Percentiles rank a stretch among this genome's conserved stretches.
These are phyloP conservation scores for Corymbia maculata DNA, from an alignment of 345 rosid species.

Conservation along the genomic window DNA sequence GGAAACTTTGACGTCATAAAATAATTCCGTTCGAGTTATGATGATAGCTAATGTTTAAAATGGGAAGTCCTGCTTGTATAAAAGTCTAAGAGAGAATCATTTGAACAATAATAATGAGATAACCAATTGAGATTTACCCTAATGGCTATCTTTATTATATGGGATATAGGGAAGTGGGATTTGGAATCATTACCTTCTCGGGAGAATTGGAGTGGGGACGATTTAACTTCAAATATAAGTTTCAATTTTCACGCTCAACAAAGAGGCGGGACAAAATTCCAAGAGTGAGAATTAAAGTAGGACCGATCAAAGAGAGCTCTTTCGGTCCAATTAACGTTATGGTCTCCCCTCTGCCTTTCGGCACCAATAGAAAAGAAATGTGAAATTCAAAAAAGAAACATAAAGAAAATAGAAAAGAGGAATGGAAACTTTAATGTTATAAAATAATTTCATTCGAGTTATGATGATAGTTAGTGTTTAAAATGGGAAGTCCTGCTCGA, in stretches of 20 bases:
- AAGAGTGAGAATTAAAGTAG: too few species aligned
- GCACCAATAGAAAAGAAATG: background rate
- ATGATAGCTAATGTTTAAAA: background rate
- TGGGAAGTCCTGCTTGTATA: background rate
- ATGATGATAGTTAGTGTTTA: background rate
- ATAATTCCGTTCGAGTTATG: background rate
- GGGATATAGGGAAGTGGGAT: too few species aligned
- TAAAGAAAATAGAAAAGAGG: background rate
- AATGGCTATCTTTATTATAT: too few species aligned
- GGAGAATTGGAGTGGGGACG: too few species aligned
- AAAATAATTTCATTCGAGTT: background rate
- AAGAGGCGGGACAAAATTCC: too few species aligned
- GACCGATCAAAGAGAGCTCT: too few species aligned
- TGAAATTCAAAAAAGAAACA: background rate
- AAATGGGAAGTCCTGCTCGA: background rate
- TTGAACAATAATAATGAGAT: too few species aligned
- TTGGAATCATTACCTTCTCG: too few species aligned
- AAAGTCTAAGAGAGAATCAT: too few species aligned
- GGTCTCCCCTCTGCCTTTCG: background rate
- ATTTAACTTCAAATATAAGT: too few species aligned
- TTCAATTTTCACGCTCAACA: too few species aligned
- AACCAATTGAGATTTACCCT: too few species aligned
- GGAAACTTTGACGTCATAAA: background rate
- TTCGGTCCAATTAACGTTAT: background rate
- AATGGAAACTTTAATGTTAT: background rate